Conservation (phyloP, 2,329 filamentous ascomycete species). For the Diplodia mutila region DNA sequence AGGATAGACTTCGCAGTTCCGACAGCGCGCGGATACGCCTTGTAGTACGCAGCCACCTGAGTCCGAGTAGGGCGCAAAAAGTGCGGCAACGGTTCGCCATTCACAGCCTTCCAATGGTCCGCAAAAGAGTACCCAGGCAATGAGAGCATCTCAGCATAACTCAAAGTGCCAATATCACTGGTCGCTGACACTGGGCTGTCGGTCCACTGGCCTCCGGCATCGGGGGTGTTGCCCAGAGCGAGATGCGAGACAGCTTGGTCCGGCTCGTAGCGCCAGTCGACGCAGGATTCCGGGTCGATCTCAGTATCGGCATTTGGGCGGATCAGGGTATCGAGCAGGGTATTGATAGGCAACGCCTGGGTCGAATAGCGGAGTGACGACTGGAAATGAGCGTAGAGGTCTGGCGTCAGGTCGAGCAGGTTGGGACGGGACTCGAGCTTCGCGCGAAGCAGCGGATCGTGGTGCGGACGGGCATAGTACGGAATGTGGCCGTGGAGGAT, state of each 20-base stretch:
- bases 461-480: constrained; percentile 60
- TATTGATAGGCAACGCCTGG: constrained; percentile 63
- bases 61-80: constrained; percentile 60
- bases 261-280: constrained; percentile 59
- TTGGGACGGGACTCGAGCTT: constrained; percentile 55
- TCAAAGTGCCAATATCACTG: constrained; percentile 62
- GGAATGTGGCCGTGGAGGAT: constrained; percentile 65
- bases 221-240: constrained; percentile 55
- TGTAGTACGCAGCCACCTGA: constrained; percentile 60
- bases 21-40: constrained; percentile 57
- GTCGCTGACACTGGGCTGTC: constrained; percentile 57
- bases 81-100: constrained; percentile 50
- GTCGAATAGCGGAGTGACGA: constrained; percentile 64
- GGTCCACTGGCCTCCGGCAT: constrained; percentile 63
- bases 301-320: constrained; percentile 63
- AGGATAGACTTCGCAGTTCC: constrained; percentile 55
- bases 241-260: constrained; percentile 57
- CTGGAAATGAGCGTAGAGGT: constrained; percentile 62
- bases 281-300: constrained; percentile 54
- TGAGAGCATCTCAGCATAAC: constrained; percentile 65
- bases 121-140: constrained; percentile 63
- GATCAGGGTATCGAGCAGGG: constrained; percentile 62
- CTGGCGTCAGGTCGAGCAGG: constrained; percentile 54
- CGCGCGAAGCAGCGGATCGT: constrained; percentile 59
- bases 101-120: constrained; percentile 52